Conservation (phyloP, 2,329 filamentous ascomycete genomes). For the Ceratocystiopsis minuta region DNA sequence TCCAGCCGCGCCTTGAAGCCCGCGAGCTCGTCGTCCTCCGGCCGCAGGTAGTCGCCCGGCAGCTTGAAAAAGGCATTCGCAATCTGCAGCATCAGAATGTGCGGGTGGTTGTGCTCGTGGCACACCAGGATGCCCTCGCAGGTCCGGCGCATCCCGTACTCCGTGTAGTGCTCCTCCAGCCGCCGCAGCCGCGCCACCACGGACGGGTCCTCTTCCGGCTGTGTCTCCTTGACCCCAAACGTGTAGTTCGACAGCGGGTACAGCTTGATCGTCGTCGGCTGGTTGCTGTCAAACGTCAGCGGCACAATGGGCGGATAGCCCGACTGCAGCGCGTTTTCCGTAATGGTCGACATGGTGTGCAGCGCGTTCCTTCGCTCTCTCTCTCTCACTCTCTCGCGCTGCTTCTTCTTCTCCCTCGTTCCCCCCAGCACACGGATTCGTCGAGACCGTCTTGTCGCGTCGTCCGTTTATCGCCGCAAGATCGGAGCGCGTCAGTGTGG, state of each 20-base stretch:
- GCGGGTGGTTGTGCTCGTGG: conserved; percentile 97
- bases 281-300: conserved; percentile 70
- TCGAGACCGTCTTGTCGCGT: too few relatives aligned
- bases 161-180: conserved; percentile 83
- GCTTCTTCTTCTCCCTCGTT: background rate
- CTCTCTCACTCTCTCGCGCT: background rate
- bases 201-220: conserved; percentile 93
- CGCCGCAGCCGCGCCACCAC: conserved; percentile 83
- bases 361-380: background rate
- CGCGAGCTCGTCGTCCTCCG: conserved; percentile 75
- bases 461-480: too few relatives aligned
- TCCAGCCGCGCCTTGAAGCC: conserved; percentile 92
- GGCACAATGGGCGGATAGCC: conserved; percentile 63
- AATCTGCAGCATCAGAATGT: conserved; percentile 98
- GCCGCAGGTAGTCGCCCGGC: conserved; percentile 82
- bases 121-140: conserved; percentile 95
- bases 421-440: too few relatives aligned
- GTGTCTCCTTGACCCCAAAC: conserved; percentile 94
- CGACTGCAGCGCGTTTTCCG: conserved; percentile 57
- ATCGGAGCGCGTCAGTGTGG: too few relatives aligned
- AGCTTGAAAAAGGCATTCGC: conserved; percentile 99
- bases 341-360: conserved; percentile 61
- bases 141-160: conserved; percentile 90
- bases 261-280: conserved; percentile 75
- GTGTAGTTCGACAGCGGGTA: conserved; percentile 98